Percentiles rank a stretch among this genome's conserved stretches.
These are phyloP conservation scores for Solanum phureja DNA, from an alignment of 257 asterid genomes.

Conservation along the genomic window DNA sequence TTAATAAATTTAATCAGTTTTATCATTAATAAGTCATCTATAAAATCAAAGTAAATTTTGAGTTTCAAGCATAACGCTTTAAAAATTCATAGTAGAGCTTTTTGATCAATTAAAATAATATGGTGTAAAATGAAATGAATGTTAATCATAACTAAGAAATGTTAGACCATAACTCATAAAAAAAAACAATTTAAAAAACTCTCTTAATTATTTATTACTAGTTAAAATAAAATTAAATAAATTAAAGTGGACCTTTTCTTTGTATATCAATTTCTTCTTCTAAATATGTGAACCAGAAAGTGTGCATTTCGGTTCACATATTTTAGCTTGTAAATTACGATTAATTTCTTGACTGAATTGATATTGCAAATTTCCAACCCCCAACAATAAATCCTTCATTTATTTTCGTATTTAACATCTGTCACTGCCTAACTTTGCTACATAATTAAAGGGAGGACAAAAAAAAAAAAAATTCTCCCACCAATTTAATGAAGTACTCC, in stretches of 20 bases:
- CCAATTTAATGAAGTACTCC: not conserved
- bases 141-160: not conserved
- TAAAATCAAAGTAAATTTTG: not conserved
- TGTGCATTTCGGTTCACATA: not conserved
- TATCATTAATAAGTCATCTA: not conserved
- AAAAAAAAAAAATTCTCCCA: not conserved
- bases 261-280: not conserved
- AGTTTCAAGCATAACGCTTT: not conserved
- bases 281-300: not conserved
- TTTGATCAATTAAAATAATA: not conserved
- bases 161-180: not conserved
- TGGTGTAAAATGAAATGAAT: not conserved
- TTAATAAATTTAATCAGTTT: not conserved
- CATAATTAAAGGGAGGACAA: not conserved
- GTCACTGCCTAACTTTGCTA: not conserved
- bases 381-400: not conserved
- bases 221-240: too few species aligned
- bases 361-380: not conserved
- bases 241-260: not conserved
- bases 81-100: not conserved
- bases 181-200: not conserved
- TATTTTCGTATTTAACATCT: not conserved
- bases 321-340: not conserved
- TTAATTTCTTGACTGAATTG: not conserved
- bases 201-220: not conserved